Evolutionary conservation across 352 stramenopile genomes (phyloP), one percentile per base, ranked within the genome.

Genomic region (Globisporangium cylindrosporum): DNA sequence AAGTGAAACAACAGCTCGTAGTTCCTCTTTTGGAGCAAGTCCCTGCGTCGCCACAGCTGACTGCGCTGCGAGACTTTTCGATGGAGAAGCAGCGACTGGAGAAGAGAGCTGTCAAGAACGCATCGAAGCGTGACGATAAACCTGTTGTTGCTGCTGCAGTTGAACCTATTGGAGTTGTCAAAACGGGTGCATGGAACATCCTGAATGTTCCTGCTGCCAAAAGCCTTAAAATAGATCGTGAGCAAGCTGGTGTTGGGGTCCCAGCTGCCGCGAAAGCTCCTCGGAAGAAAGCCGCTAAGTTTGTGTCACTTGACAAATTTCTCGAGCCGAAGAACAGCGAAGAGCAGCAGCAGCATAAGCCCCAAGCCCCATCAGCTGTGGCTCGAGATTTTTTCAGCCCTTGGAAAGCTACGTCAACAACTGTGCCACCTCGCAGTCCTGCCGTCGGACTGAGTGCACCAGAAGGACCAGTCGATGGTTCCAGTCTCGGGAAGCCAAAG

Each of bases 301-400:
- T 91, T 65, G 78, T 91, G 2, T 68, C 80, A 9, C 60, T 90
- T 18, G 76, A 78, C 46, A 70, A 77, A 7, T 91, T 93, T 62
- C 62, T 89, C 18, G 59, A 62, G 10, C 49, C 54, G 14, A 71
- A 57, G 18, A 68, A 73, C 46, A 64, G 70, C 22, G 36, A 62
- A 1, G 54, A 71, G 7, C 57, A 49, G 14, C 41, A 69, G 24
- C 43, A 69, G 32, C 48, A n/a, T 7, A 77, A 77, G 59, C 22
- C 46, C 15, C 43, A 58, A 6, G 29, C 32, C 4, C 4, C 55
- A 1, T 8, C 55, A 41, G 24, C 46, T 32, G 10, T 46, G n/a
- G 48, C n/a, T 51, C 43, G 27, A 15, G 58, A 29, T 9, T 57
- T 76, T 41, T 20, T 66, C 51, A 77, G 61, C 61, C 67, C 73